These are phyloP conservation scores for Myxozyma geophila DNA, from an alignment of 805 yeast species.

Conservation along the genomic window DNA sequence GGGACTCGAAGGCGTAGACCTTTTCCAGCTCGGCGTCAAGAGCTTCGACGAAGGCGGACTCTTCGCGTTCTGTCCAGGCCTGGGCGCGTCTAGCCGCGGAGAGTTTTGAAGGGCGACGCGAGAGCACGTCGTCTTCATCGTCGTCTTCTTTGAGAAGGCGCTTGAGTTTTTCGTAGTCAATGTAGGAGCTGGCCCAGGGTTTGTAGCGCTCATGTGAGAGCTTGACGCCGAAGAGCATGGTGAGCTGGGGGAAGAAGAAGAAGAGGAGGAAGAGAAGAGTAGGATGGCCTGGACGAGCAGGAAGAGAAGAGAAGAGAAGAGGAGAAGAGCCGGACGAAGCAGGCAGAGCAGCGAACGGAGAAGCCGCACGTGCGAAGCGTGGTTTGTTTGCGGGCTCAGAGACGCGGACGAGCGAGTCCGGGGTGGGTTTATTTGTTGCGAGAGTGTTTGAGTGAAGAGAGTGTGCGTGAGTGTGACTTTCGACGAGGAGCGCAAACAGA, in stretches of 20 bases:
- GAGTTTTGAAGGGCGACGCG: conserved; percentile 13
- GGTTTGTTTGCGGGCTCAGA: neutral
- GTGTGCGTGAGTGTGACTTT: neutral
- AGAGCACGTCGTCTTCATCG: conserved; percentile 11
- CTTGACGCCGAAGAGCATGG: conserved; percentile 88
- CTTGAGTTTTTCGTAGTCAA: conserved; percentile 89
- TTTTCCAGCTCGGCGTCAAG: conserved; percentile 88
- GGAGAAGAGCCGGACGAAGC: neutral
- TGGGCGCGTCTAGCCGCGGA: conserved; percentile 46
- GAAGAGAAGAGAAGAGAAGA: neutral
- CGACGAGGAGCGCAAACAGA: neutral
- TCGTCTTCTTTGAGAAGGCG: conserved; percentile 65
- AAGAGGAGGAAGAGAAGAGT: neutral
- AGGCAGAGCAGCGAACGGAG: neutral
- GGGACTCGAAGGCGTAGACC: conserved; percentile 82
- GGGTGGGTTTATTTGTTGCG: too few species aligned
- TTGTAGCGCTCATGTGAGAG: conserved; percentile 78
- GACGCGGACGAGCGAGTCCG: neutral
- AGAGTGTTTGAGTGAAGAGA: neutral
- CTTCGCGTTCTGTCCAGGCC: conserved; percentile 76
- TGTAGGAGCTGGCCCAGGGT: conserved; percentile 93
- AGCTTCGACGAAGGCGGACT: conserved; percentile 75
- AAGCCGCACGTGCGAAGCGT: too few species aligned
- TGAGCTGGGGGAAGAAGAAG: conserved; percentile 3
- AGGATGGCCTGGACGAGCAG: conserved; percentile 1